Evolutionary conservation across 106 monocot species (phyloP).

Genomic region (Dendrobium officinale): DNA sequence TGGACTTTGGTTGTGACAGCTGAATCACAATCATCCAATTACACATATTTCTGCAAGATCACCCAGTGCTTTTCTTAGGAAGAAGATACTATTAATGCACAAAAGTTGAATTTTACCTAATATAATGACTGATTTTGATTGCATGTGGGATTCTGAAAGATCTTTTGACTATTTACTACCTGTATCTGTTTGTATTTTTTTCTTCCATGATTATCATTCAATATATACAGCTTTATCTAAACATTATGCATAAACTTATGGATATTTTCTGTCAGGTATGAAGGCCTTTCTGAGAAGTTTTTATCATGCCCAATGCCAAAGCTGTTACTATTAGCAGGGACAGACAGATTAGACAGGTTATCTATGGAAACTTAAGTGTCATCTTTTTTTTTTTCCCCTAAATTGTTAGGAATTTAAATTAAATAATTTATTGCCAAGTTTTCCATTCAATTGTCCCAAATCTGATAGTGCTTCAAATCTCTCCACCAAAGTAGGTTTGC

Average conservation of each 20-base stretch:
- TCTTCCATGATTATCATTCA: neutral
- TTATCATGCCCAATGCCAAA: conserved; percentile 82
- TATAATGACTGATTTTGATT: conserved; percentile 1
- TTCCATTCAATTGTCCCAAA: neutral
- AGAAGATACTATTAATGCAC: neutral
- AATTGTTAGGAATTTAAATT: neutral
- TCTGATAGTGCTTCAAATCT: neutral
- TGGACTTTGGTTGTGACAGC: neutral
- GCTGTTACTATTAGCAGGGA: conserved; percentile 86
- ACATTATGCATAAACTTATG: neutral
- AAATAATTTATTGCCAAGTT: neutral
- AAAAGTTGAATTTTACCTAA: neutral
- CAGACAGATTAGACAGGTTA: conserved; percentile 98
- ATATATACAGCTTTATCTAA: neutral
- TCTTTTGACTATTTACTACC: neutral
- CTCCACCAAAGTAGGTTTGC: neutral
- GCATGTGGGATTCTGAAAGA: neutral
- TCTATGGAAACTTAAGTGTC: neutral
- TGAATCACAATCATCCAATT: neutral
- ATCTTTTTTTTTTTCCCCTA: neutral
- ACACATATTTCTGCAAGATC: neutral
- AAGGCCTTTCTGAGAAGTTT: conserved; percentile 92
- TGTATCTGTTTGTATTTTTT: neutral
- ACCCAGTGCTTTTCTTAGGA: neutral
- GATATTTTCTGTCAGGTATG: conserved; percentile 57